These are phyloP conservation scores for Phytophthora crassamura DNA, from an alignment of 352 stramenopile genomes.

Conservation along the genomic window DNA sequence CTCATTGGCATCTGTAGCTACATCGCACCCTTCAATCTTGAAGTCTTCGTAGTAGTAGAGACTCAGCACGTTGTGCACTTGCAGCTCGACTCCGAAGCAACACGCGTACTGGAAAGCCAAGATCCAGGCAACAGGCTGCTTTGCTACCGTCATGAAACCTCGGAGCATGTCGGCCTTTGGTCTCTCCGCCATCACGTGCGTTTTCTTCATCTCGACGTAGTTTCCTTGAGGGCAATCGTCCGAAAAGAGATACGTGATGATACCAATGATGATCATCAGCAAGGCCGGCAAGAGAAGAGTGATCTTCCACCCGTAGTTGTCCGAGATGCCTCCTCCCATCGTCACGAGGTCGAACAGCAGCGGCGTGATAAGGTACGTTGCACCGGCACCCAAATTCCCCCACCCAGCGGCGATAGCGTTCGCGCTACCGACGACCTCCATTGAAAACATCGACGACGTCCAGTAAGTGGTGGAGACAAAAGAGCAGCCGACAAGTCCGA, in stretches of 20 bases:
- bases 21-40: slow-evolving; percentile 54
- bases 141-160: slow-evolving; percentile 47
- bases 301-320: slow-evolving; percentile 90
- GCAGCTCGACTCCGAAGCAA: slow-evolving; percentile 95
- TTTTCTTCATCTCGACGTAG: slow-evolving; percentile 16
- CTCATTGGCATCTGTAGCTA: too few relatives aligned
- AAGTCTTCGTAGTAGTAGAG: slow-evolving; percentile 93
- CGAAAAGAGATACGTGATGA: slow-evolving; percentile 39
- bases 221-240: slow-evolving; percentile 34
- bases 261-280: slow-evolving; percentile 75
- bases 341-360: slow-evolving; percentile 90
- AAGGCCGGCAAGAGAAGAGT: slow-evolving; percentile 88
- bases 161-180: slow-evolving; percentile 22
- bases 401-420: slow-evolving; percentile 93
- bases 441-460: slow-evolving; percentile 94
- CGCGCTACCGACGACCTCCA: slow-evolving; percentile 92
- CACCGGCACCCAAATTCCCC: slow-evolving; percentile 93
- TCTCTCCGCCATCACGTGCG: slow-evolving; percentile 23
- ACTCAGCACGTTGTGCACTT: slow-evolving; percentile 94
- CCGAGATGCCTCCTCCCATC: slow-evolving; percentile 35
- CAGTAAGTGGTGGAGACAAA: slow-evolving; percentile 95
- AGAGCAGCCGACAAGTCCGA: slow-evolving; percentile 91
- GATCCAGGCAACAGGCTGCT: slow-evolving; percentile 83
- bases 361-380: slow-evolving; percentile 87
- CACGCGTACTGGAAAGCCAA: slow-evolving; percentile 43